Conservation (phyloP, 2,329 filamentous ascomycete species). For the Sclerotinia nivalis region DNA sequence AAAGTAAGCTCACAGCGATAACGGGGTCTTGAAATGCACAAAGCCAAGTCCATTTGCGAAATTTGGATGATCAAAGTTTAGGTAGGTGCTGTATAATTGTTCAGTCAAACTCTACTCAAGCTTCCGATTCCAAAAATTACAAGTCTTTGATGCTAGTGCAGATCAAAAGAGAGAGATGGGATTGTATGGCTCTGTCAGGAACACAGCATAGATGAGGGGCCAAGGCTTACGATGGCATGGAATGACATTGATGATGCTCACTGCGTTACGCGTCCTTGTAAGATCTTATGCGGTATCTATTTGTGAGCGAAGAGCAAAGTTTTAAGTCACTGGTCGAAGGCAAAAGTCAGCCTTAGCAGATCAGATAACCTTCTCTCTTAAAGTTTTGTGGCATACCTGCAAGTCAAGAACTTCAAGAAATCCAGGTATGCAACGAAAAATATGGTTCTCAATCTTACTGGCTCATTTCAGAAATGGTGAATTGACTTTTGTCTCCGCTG, state of each 20-base stretch:
- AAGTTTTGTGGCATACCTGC: neutral
- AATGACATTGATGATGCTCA: neutral
- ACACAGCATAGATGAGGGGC: too few species aligned
- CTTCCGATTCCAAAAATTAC: neutral
- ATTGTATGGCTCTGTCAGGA: neutral
- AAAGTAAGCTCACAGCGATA: neutral
- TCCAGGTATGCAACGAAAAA: neutral
- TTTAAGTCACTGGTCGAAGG: neutral
- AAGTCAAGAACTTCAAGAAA: neutral
- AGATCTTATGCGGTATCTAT: neutral
- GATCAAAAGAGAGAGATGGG: neutral
- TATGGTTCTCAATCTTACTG: neutral
- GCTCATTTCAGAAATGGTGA: neutral
- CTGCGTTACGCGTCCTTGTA: neutral
- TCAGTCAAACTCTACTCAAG: neutral
- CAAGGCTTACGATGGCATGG: neutral
- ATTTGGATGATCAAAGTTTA: neutral
- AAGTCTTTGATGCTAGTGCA: neutral
- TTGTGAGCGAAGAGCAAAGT: neutral
- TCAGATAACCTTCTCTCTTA: neutral
- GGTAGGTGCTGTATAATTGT: neutral
- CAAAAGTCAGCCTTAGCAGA: neutral
- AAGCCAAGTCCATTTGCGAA: neutral
- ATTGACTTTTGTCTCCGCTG: neutral
- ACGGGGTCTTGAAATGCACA: neutral